These are phyloP conservation scores for Cytauxzoon felis DNA, from an alignment of 169 alveolate genomes.

Conservation along the genomic window DNA sequence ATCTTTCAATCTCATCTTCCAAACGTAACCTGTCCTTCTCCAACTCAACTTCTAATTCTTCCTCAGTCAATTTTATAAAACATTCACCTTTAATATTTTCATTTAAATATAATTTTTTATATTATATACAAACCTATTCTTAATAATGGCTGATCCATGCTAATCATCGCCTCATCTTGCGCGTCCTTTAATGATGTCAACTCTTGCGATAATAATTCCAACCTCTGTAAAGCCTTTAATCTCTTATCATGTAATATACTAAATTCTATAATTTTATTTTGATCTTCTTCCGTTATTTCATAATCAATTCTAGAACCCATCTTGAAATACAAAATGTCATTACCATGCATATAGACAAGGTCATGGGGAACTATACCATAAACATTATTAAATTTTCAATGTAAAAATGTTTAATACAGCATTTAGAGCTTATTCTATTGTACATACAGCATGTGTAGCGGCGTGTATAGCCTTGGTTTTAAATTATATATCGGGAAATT, in stretches of 20 bases:
- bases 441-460: constrained; percentile 31
- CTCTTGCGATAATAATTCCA: constrained; percentile 25
- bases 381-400: constrained; percentile 10
- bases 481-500: constrained; percentile 36
- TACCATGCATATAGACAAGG: background rate
- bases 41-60: constrained; percentile 27
- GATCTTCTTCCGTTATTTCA: constrained; percentile 60
- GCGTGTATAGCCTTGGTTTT: constrained; percentile 30
- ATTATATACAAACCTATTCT: constrained; percentile 19
- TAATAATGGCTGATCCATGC: constrained; percentile 42
- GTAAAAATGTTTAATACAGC: constrained; percentile 25
- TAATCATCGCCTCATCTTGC: constrained; percentile 39
- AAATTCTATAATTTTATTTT: constrained; percentile 42
- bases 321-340: background rate
- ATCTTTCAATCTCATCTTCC: constrained; percentile 15
- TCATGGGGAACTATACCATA: background rate
- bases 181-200: constrained; percentile 36
- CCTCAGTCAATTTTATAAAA: constrained; percentile 33
- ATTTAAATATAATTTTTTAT: background rate
- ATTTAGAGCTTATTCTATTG: constrained; percentile 26
- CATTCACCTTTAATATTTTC: constrained; percentile 42
- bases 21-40: constrained; percentile 1
- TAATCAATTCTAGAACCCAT: constrained; percentile 36
- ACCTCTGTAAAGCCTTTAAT: constrained; percentile 1
- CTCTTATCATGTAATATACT: constrained; percentile 33